Conservation (phyloP, 306 rosid genomes). For the Quercus cerris region DNA sequence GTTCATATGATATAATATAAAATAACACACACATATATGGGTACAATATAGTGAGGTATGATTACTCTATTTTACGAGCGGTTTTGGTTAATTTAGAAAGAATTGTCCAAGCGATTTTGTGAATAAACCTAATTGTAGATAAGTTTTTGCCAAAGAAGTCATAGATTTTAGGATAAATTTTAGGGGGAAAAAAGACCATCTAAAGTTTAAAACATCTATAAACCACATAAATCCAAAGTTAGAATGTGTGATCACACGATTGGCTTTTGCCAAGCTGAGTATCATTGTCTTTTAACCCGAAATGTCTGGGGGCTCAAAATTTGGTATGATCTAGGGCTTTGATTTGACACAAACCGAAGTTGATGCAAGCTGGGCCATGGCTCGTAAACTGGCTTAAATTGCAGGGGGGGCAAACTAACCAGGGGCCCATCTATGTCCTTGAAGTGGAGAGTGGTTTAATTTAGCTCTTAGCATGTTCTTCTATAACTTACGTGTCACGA, state of each 20-base stretch:
- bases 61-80: too few relatives aligned
- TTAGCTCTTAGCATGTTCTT: neutral
- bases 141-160: too few relatives aligned
- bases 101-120: too few relatives aligned
- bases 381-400: neutral
- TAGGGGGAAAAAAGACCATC: too few relatives aligned
- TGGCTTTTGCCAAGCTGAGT: conserved; percentile 1
- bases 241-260: neutral
- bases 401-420: neutral
- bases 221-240: too few relatives aligned
- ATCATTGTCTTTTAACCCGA: neutral
- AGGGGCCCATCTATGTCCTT: conserved; percentile 9
- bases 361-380: conserved; percentile 17
- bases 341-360: conserved; percentile 18
- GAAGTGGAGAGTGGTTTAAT: neutral
- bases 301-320: neutral
- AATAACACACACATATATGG: too few relatives aligned
- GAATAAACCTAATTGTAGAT: too few relatives aligned
- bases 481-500: neutral
- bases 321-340: neutral
- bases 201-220: too few relatives aligned
- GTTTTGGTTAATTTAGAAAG: too few relatives aligned
- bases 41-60: too few relatives aligned
- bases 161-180: too few relatives aligned
- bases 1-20: too few relatives aligned